Conservation (phyloP, 129 eudicot species). For the Flaveria trinervia region DNA sequence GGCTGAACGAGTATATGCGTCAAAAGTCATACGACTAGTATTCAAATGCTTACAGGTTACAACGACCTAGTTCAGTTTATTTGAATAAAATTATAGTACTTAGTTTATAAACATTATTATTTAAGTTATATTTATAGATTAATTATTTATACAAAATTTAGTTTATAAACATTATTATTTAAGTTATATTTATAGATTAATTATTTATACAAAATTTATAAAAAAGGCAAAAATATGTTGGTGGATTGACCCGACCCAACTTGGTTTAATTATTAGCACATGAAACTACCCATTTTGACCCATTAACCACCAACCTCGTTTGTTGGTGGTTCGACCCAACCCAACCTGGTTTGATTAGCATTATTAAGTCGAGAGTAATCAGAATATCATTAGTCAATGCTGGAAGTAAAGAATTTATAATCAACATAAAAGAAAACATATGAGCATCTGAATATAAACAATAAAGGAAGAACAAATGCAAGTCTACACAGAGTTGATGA, state of each 20-base stretch:
- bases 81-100: not conserved
- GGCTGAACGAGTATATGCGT: not conserved
- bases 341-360: too few relatives aligned
- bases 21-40: not conserved
- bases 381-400: not conserved
- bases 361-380: too few relatives aligned
- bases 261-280: not conserved
- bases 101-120: too few relatives aligned
- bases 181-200: not conserved
- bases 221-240: not conserved
- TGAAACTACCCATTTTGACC: not conserved
- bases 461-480: constrained; percentile 21
- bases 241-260: not conserved
- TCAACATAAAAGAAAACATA: not conserved
- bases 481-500: not conserved
- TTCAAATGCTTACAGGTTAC: not conserved
- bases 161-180: not conserved
- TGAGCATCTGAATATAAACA: constrained; percentile 7
- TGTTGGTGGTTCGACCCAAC: not conserved
- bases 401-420: constrained; percentile 9
- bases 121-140: not conserved
- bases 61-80: not conserved
- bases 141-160: not conserved
- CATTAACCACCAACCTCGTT: not conserved
- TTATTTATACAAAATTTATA: not conserved